Conservation (phyloP, 306 rosid species). For the Psophocarpus tetragonolobus region DNA sequence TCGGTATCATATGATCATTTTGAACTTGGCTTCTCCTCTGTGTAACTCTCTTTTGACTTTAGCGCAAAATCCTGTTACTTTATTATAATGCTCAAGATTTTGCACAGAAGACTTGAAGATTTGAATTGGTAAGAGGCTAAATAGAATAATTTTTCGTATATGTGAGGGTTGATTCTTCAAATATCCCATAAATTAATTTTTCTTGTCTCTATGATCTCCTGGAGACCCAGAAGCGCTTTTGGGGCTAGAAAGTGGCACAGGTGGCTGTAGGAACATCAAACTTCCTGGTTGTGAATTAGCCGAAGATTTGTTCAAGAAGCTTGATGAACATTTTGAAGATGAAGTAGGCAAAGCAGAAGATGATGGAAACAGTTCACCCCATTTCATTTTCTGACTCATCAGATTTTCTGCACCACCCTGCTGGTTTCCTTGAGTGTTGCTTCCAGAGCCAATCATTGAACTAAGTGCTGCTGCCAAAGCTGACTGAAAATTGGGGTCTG, state of each 20-base stretch:
- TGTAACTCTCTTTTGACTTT: no score
- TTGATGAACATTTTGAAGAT: constrained; percentile 48
- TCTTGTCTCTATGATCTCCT: constrained; percentile 44
- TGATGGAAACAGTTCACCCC: constrained; percentile 45
- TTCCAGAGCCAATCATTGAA: constrained; percentile 54
- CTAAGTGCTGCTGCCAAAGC: constrained; percentile 74
- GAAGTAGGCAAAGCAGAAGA: constrained; percentile 24
- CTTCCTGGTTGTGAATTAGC: constrained; percentile 40
- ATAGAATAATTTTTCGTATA: no score
- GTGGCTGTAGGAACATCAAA: constrained; percentile 52
- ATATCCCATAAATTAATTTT: not conserved
- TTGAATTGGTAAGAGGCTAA: no score
- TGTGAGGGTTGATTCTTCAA: not conserved
- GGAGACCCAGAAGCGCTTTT: constrained; percentile 65
- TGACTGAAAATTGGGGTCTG: constrained; percentile 81
- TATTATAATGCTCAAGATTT: no score
- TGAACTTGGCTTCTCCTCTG: no score
- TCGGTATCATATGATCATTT: no score
- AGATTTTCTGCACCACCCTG: constrained; percentile 21
- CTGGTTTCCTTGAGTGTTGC: constrained; percentile 27
- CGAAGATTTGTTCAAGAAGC: constrained; percentile 46
- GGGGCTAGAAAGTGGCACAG: constrained; percentile 56
- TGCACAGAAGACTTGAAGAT: no score
- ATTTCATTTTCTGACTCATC: constrained; percentile 40
- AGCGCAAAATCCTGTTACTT: no score